Evolutionary conservation across 169 alveolate species (phyloP).

Genomic region (Sarcocystis neurona): DNA sequence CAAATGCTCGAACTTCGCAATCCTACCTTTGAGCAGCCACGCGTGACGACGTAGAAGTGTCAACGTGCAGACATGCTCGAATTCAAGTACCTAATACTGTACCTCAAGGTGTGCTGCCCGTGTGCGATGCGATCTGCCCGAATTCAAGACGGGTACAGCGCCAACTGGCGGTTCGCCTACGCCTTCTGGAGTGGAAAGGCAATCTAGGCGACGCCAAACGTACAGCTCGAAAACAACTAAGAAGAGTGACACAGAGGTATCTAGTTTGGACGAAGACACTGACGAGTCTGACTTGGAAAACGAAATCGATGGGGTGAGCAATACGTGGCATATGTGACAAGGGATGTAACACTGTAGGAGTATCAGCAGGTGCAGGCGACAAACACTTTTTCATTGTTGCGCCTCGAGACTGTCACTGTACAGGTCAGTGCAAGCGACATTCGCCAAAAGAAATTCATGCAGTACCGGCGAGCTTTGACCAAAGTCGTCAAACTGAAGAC

Average conservation of each 20-base stretch:
- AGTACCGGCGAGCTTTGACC: slow-evolving; percentile 52
- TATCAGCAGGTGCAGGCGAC: too few species aligned
- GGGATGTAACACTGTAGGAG: neutral
- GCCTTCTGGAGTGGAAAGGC: slow-evolving; percentile 32
- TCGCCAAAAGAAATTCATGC: slow-evolving; percentile 53
- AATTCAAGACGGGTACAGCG: neutral
- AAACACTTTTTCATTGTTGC: neutral
- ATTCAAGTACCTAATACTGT: neutral
- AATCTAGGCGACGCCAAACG: slow-evolving; percentile 42
- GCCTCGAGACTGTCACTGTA: neutral
- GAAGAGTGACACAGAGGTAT: slow-evolving; percentile 49
- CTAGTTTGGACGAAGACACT: slow-evolving; percentile 54
- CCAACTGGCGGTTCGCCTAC: neutral
- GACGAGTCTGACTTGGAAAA: slow-evolving; percentile 53
- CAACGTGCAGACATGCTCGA: neutral
- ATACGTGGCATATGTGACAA: neutral
- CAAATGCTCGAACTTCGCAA: neutral
- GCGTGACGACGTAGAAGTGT: neutral
- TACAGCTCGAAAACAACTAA: slow-evolving; percentile 57
- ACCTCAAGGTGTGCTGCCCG: neutral
- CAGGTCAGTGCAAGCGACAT: slow-evolving; percentile 64
- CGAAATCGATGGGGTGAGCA: slow-evolving; percentile 48
- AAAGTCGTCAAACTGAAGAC: slow-evolving; percentile 63
- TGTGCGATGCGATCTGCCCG: neutral
- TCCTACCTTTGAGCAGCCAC: neutral